Base-by-base conservation (phyloP, 2,329 filamentous ascomycete genomes). In the Basipetospora chlamydospora region DNA sequence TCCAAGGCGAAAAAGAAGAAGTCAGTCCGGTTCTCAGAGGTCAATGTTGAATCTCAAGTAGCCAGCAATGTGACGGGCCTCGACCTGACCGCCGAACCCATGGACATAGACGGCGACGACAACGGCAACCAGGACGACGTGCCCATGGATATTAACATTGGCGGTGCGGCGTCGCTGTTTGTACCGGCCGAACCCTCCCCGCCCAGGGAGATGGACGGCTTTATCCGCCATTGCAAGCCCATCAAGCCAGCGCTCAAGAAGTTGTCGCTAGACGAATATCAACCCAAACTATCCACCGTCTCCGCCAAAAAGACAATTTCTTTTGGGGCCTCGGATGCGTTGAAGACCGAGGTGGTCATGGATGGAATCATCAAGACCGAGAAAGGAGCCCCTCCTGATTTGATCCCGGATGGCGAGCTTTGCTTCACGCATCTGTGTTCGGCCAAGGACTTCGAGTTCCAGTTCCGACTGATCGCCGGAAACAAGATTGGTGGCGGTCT, bases 351-450 rank as follows among this genome's bases (percentile, higher is more conserved):
- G 29, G 37, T 43, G 28, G 35, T 28, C 3, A 41, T 44, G 11
- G 42, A 44, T 9, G 42, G 38, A 7, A 35, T 44, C 7, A 31
- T 18, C 15, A 21, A 21, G 11, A 39, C 9, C 5, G 13, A 28
- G 15, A 29, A 35, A 13, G 25, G 42, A 12, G 59, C 55, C 55
- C 37, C 51, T 11, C 20, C 40, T 2, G 38, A 43, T 5, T 48
- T 62, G 10, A 41, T 47, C 15, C 33, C 36, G 2, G 38, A 49
- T 26, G 37, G 47, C 13, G 35, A 26, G 0, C 18, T 62, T 6
- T 21, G 43, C 5, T 62, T 63, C 30, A 48, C 51, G 8, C 57
- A 59, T 28, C 45, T 45, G 2, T 60, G 56, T 38, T 47, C 48
- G n/a, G 43, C 47, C 8, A 39, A 44, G n/a, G 53, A 59, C 35